These are phyloP conservation scores for Nasturtium officinale DNA, from an alignment of 345 rosid species.

Conservation along the genomic window DNA sequence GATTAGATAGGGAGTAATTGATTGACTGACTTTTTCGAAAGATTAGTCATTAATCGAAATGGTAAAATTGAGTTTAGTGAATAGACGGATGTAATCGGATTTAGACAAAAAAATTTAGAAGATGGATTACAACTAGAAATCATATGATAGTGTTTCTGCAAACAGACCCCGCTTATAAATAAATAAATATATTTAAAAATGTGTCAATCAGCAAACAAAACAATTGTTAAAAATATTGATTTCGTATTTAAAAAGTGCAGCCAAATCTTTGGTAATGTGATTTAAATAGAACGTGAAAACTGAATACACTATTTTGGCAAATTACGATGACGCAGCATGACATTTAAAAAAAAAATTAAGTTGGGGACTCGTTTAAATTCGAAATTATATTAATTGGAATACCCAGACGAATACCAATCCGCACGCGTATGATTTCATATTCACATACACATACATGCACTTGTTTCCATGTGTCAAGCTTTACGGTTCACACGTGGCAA, in stretches of 20 bases:
- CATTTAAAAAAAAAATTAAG: background rate
- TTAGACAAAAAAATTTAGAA: too few relatives aligned
- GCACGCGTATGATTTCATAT: slow-evolving; percentile 8
- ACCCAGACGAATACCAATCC: slow-evolving; percentile 1
- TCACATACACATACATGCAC: background rate
- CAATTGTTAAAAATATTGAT: background rate
- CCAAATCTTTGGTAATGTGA: background rate
- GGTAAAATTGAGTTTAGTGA: too few relatives aligned
- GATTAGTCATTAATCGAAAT: too few relatives aligned
- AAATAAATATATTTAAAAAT: too few relatives aligned
- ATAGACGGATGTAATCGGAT: too few relatives aligned
- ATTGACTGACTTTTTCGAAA: too few relatives aligned
- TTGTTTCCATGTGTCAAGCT: background rate
- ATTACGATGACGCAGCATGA: background rate
- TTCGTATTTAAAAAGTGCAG: background rate
- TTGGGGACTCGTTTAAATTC: background rate
- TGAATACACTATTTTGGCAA: background rate
- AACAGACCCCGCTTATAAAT: background rate
- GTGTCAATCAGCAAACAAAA: background rate
- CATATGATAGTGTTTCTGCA: background rate
- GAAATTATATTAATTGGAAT: background rate
- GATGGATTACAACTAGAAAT: background rate
- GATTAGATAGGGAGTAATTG: too few relatives aligned
- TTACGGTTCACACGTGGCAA: background rate
- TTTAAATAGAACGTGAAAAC: background rate